Conservation (phyloP, 139 green algal genomes). For the Mesotaenium endlicherianum region DNA sequence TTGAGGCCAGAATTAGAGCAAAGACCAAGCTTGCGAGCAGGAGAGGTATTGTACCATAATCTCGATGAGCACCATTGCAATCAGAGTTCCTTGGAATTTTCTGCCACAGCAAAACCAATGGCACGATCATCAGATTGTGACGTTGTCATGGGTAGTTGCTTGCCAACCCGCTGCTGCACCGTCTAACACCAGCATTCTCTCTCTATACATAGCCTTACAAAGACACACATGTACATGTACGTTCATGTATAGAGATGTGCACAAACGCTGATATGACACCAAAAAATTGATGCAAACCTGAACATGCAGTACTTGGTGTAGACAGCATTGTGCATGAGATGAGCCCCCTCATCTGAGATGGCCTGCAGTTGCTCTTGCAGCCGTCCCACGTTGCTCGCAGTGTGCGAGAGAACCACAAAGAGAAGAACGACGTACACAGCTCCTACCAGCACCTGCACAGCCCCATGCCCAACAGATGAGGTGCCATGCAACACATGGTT, state of each 20-base stretch:
- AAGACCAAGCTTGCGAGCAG: too few relatives aligned
- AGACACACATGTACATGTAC: not conserved
- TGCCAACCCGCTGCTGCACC: not conserved
- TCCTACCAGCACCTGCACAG: not conserved
- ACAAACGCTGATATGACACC: not conserved
- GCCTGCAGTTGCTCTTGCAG: conserved; percentile 14
- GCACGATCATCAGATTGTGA: not conserved
- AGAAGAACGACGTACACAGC: conserved; percentile 20
- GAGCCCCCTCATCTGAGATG: not conserved
- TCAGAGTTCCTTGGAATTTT: not conserved
- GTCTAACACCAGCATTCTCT: not conserved
- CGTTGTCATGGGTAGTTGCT: not conserved
- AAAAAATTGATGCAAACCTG: conserved; percentile 6
- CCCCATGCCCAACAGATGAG: not conserved
- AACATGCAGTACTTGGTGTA: conserved; percentile 9
- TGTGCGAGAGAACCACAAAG: not conserved
- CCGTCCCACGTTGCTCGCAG: not conserved
- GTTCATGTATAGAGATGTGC: not conserved
- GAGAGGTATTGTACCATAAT: too few relatives aligned
- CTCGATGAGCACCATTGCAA: not conserved
- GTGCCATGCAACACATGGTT: not conserved
- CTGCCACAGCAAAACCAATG: too few relatives aligned
- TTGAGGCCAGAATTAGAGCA: too few relatives aligned
- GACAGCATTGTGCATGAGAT: not conserved
- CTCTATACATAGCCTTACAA: not conserved